Conservation (phyloP, 306 rosid species). For the Lablab purpureus region DNA sequence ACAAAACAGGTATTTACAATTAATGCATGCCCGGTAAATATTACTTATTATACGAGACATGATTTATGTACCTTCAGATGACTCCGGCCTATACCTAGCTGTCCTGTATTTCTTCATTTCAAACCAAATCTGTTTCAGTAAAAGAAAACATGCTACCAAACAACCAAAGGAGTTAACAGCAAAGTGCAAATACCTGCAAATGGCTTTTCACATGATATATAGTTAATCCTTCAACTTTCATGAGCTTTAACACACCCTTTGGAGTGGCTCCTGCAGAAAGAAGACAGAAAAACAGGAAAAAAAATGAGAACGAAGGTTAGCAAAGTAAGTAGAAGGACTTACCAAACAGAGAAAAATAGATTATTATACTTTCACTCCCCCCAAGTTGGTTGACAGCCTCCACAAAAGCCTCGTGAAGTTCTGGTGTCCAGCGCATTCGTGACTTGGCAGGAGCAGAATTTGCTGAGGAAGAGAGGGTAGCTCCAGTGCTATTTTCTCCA, state of each 20-base stretch:
- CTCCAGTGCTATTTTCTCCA: conserved; percentile 59
- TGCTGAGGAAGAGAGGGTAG: conserved; percentile 58
- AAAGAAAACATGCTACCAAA: conserved; percentile 27
- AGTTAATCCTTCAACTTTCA: conserved; percentile 88
- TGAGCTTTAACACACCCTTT: conserved; percentile 87
- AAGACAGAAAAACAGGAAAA: conserved; percentile 9
- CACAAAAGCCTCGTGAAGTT: conserved; percentile 90
- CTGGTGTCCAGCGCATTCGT: conserved; percentile 98
- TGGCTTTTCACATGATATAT: conserved; percentile 97
- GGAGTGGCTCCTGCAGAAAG: conserved; percentile 80
- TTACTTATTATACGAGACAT: neutral
- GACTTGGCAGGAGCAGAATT: conserved; percentile 68
- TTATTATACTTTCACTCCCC: conserved; percentile 80
- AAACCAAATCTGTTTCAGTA: conserved; percentile 44
- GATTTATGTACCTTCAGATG: conserved; percentile 73
- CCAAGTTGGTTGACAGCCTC: conserved; percentile 93
- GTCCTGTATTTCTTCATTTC: conserved; percentile 90
- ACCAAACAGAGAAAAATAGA: conserved; percentile 32
- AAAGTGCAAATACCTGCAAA: conserved; percentile 69
- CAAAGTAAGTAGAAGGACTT: conserved; percentile 15
- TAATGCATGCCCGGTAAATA: neutral
- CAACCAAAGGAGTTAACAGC: conserved; percentile 28
- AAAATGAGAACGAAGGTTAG: conserved; percentile 25
- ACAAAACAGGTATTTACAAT: neutral
- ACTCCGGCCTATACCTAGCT: conserved; percentile 89